phyloP scores from a whole-genome alignment of 192 early-diverging fungal genomes.

The Rhizophagus sp. region DNA sequence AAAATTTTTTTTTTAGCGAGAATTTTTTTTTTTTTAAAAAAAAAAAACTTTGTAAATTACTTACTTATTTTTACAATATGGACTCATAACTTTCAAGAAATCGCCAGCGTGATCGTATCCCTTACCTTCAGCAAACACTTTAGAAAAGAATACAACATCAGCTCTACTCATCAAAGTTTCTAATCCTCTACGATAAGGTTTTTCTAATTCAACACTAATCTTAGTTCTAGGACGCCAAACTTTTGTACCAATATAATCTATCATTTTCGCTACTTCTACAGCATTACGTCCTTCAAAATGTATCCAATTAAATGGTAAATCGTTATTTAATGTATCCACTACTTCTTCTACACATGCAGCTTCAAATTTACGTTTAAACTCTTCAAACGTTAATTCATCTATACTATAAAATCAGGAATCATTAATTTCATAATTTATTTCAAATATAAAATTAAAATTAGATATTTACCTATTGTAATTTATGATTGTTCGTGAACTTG shows the following conservation, averaged over 20 bases:
- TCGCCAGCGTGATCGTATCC: slow-evolving; percentile 53
- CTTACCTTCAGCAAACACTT: slow-evolving; percentile 58
- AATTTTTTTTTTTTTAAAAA: neutral
- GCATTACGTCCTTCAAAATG: slow-evolving; percentile 71
- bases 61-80: slow-evolving; percentile 45
- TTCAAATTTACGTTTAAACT: slow-evolving; percentile 55
- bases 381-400: slow-evolving; percentile 58
- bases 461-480: slow-evolving; percentile 52
- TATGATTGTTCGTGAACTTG: slow-evolving; percentile 62
- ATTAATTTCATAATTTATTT: neutral
- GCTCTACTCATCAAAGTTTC: slow-evolving; percentile 54
- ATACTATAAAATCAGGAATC: slow-evolving; percentile 35
- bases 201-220: slow-evolving; percentile 72
- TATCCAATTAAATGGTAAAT: slow-evolving; percentile 54
- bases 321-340: slow-evolving; percentile 25
- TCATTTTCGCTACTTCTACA: slow-evolving; percentile 50
- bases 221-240: slow-evolving; percentile 50
- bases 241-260: slow-evolving; percentile 53
- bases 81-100: slow-evolving; percentile 41
- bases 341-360: slow-evolving; percentile 14
- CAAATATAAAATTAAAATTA: neutral
- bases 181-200: slow-evolving; percentile 60
- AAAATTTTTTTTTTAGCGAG: neutral
- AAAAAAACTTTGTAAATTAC: neutral
- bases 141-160: slow-evolving; percentile 67